Evolutionary conservation across 73 alveolate species (phyloP).

Genomic region (Breviolum minutum): DNA sequence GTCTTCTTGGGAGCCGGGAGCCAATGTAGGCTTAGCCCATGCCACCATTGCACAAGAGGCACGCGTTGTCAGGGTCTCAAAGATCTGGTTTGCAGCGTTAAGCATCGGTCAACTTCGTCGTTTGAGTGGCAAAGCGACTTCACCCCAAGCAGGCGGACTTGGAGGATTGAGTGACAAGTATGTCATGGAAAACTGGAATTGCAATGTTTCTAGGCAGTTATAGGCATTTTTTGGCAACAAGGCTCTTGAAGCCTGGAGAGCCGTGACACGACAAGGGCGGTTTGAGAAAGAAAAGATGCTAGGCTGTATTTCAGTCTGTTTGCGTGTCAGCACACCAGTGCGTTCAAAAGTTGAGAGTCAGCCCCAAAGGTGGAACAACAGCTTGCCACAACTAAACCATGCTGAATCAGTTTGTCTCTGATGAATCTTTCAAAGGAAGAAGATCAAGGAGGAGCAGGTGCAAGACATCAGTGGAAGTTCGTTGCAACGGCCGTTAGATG

Average conservation of each 20-base stretch:
- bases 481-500: too few species aligned
- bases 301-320: neutral
- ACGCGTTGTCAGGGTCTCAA: constrained; percentile 14
- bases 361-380: too few species aligned
- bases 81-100: too few species aligned
- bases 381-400: too few species aligned
- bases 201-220: too few species aligned
- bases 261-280: constrained; percentile 37
- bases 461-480: neutral
- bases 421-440: neutral
- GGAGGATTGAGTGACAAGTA: neutral
- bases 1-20: neutral
- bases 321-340: too few species aligned
- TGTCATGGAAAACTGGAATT: neutral
- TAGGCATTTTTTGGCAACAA: neutral
- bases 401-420: neutral
- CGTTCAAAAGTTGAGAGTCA: too few species aligned
- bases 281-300: constrained; percentile 62
- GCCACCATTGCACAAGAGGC: constrained; percentile 59
- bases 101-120: too few species aligned
- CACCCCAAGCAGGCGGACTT: neutral
- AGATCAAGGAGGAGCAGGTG: constrained; percentile 42
- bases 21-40: constrained; percentile 60
- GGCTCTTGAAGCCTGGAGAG: constrained; percentile 75
- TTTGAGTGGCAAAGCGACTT: neutral